phyloP scores from a whole-genome alignment of 106 monocot species.

The Acorus calamus region DNA sequence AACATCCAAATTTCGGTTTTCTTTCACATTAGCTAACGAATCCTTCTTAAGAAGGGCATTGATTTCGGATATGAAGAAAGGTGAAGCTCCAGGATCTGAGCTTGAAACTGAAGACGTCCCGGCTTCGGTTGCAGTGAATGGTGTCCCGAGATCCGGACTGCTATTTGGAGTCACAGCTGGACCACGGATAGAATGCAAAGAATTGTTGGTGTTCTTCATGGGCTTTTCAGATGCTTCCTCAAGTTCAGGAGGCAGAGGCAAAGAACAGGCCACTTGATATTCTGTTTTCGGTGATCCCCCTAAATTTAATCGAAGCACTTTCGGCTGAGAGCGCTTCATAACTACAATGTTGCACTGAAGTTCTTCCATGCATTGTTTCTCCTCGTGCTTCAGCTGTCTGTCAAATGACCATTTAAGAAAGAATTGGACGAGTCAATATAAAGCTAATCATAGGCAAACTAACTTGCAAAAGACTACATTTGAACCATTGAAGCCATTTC shows the following conservation, averaged over 20 bases:
- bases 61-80: slow-evolving; percentile 3
- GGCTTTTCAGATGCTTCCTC: slow-evolving; percentile 5
- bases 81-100: slow-evolving; percentile 21
- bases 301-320: slow-evolving; percentile 27
- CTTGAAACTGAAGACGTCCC: slow-evolving; percentile 12
- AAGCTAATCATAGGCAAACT: background rate
- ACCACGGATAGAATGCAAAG: background rate
- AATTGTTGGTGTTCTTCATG: background rate
- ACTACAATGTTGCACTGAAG: slow-evolving; percentile 33
- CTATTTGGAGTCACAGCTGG: slow-evolving; percentile 9
- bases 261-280: background rate
- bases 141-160: slow-evolving; percentile 6
- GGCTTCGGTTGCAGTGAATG: slow-evolving; percentile 14
- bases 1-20: slow-evolving; percentile 8
- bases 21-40: background rate
- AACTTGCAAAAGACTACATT: background rate
- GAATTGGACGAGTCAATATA: background rate
- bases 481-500: background rate
- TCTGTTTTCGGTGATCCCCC: slow-evolving; percentile 15
- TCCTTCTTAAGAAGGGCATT: slow-evolving; percentile 5
- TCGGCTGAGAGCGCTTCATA: slow-evolving; percentile 24
- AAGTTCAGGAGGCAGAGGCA: slow-evolving; percentile 1
- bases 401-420: no score
- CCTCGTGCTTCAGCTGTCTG: slow-evolving; percentile 25
- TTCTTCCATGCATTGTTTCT: slow-evolving; percentile 29